Conservation (phyloP, 352 stramenopile species). For the Phytophthora melonis region DNA sequence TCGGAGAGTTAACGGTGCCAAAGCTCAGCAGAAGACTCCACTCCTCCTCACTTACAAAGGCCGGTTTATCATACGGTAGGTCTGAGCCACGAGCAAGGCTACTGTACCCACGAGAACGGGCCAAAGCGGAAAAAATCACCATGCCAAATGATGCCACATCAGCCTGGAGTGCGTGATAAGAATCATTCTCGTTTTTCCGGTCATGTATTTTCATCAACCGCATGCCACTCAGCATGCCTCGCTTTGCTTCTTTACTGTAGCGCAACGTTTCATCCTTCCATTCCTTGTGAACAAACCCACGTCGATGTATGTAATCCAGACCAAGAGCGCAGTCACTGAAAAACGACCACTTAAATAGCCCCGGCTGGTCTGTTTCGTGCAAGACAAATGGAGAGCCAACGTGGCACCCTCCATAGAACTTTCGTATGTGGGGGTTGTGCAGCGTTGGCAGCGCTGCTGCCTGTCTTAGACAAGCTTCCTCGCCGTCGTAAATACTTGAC, state of each 20-base stretch:
- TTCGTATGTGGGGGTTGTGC: neutral
- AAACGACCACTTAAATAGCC: neutral
- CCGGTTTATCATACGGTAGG: neutral
- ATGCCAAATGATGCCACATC: neutral
- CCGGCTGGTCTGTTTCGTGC: neutral
- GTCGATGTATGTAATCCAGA: neutral
- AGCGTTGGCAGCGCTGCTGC: neutral
- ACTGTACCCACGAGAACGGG: neutral
- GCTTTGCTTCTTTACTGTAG: neutral
- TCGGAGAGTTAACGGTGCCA: neutral
- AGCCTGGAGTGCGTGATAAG: neutral
- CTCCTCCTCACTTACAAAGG: neutral
- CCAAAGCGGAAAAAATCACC: neutral
- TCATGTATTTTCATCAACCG: neutral
- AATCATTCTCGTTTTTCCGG: neutral
- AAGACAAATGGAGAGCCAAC: neutral
- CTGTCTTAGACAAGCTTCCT: neutral
- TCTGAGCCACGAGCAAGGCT: neutral
- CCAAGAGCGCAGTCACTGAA: neutral
- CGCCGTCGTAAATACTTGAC: neutral
- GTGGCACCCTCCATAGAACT: constrained; percentile 2
- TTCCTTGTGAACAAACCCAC: neutral
- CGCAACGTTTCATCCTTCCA: neutral
- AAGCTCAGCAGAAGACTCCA: constrained; percentile 10
- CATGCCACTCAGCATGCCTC: constrained; percentile 10